Conservation (phyloP, 441 rosid species). For the Dalechampia spathulata region DNA sequence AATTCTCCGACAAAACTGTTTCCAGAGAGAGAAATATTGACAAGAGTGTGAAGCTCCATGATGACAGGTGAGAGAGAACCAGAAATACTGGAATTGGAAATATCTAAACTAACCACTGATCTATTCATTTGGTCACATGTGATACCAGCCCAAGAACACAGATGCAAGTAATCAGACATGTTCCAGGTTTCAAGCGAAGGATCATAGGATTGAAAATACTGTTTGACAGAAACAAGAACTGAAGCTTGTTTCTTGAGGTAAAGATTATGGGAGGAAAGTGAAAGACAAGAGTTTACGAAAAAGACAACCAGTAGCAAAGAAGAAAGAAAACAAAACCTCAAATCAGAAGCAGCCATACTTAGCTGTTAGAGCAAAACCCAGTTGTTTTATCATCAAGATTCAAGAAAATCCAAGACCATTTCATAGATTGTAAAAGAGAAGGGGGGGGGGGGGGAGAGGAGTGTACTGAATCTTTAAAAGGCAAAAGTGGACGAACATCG, state of each 20-base stretch:
- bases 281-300: slow-evolving; percentile 15
- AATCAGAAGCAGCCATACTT: slow-evolving; percentile 27
- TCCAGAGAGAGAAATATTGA: slow-evolving; percentile 43
- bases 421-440: neutral
- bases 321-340: slow-evolving; percentile 18
- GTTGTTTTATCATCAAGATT: too few species aligned
- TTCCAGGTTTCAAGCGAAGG: slow-evolving; percentile 56
- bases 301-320: slow-evolving; percentile 24
- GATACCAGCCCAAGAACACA: slow-evolving; percentile 71
- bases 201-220: slow-evolving; percentile 39
- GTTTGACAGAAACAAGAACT: slow-evolving; percentile 51
- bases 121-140: slow-evolving; percentile 37
- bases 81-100: slow-evolving; percentile 52
- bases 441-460: too few species aligned
- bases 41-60: slow-evolving; percentile 37
- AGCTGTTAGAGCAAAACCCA: neutral
- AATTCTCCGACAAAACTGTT: slow-evolving; percentile 48
- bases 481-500: slow-evolving; percentile 17
- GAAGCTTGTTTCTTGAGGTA: slow-evolving; percentile 51
- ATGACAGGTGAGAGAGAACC: slow-evolving; percentile 57
- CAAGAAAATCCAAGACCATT: slow-evolving; percentile 12
- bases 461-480: slow-evolving; percentile 15
- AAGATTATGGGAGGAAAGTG: slow-evolving; percentile 30
- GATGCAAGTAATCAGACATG: slow-evolving; percentile 38
- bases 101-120: slow-evolving; percentile 43